These are phyloP conservation scores for Acacia confusa DNA, from an alignment of 306 rosid species.

Conservation along the genomic window DNA sequence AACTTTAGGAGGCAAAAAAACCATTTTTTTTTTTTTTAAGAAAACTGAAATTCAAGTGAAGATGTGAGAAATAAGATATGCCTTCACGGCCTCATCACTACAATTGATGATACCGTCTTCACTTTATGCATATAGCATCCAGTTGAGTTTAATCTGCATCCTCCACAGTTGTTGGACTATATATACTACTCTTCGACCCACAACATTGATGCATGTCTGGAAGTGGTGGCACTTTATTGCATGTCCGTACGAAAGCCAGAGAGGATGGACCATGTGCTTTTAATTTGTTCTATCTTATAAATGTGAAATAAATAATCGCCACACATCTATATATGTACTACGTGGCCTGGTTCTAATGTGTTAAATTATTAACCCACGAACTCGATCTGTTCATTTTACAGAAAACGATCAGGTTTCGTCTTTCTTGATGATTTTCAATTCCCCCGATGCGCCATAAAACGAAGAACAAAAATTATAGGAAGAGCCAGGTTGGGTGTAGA, in stretches of 20 bases:
- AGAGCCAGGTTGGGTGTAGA: conserved; percentile 8
- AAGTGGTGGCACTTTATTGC: background rate
- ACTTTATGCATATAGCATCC: no score
- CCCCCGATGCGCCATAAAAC: background rate
- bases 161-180: background rate
- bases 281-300: no score
- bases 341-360: background rate
- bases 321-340: background rate
- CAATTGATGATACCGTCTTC: no score
- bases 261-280: background rate
- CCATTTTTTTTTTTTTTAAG: no score
- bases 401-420: background rate
- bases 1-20: no score
- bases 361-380: background rate
- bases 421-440: background rate
- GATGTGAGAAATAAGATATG: no score
- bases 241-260: background rate
- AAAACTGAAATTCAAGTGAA: no score
- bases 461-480: background rate
- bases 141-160: no score
- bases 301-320: background rate
- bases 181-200: background rate
- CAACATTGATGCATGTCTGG: background rate
- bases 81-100: no score
- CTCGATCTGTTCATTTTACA: background rate